Percentiles rank a stretch among this genome's conserved stretches.
Conservation (phyloP, 345 rosid genomes). For the Hypericum androsaemum region DNA sequence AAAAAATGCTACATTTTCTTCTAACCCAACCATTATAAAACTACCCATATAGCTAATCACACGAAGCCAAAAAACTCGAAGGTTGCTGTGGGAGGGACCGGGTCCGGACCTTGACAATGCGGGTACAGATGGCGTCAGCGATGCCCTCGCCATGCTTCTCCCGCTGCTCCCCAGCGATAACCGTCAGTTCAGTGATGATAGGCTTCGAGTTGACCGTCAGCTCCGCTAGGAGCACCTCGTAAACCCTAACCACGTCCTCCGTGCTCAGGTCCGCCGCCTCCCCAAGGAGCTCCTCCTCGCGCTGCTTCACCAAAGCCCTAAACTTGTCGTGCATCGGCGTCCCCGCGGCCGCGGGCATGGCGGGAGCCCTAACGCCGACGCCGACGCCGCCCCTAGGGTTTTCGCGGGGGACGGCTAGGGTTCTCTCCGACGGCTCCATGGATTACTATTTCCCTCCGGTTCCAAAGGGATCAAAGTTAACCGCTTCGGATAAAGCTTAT, state of each 20-base stretch:
- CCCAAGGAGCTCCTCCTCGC: conserved; percentile 36
- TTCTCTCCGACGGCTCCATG: conserved; percentile 13
- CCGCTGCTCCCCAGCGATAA: conserved; percentile 83
- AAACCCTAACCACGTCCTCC: conserved; percentile 65
- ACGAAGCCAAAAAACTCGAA: not conserved
- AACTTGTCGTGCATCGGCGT: conserved; percentile 55
- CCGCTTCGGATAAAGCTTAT: too few relatives aligned
- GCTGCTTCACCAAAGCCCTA: conserved; percentile 52
- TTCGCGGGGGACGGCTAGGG: conserved; percentile 14
- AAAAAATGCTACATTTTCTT: too few relatives aligned
- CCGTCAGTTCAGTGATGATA: conserved; percentile 90
- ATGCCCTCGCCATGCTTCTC: conserved; percentile 73
- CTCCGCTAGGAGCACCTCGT: conserved; percentile 58
- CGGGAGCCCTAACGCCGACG: too few relatives aligned
- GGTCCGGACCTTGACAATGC: conserved; percentile 70
- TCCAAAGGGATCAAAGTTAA: too few relatives aligned
- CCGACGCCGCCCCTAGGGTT: conserved; percentile 27
- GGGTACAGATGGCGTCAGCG: conserved; percentile 75
- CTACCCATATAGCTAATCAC: conserved; percentile 5
- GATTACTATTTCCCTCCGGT: too few relatives aligned
- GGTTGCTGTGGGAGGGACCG: not conserved
- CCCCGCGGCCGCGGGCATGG: conserved; percentile 40
- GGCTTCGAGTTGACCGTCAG: conserved; percentile 92
- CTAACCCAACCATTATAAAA: too few relatives aligned
- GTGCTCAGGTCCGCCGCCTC: conserved; percentile 15